A percentile compares a stretch with the other conserved stretches of the same genome.
phyloP scores from a whole-genome alignment of 495 filamentous ascomycete genomes.

The Bacidia rubella region DNA sequence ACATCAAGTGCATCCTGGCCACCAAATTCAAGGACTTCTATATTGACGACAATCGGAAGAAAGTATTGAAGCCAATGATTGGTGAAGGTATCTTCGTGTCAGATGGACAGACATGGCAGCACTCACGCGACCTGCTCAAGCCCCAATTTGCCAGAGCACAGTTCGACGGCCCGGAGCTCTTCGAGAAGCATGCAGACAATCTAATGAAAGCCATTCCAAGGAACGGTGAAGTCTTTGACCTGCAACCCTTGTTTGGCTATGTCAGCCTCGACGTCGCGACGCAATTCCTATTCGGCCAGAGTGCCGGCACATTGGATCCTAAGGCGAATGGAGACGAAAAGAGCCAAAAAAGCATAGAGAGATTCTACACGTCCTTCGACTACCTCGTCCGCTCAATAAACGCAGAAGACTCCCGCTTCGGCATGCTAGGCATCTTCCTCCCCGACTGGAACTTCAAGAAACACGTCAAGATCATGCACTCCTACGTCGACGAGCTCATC shows the following conservation, averaged over 20 bases:
- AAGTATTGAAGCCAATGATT: slow-evolving; percentile 40
- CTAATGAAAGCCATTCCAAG: slow-evolving; percentile 30
- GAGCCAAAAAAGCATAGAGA: slow-evolving; percentile 2
- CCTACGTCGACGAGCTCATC: slow-evolving; percentile 37
- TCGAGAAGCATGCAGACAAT: slow-evolving; percentile 46
- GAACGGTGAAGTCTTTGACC: slow-evolving; percentile 38
- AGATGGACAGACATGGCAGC: slow-evolving; percentile 52
- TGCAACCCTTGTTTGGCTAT: slow-evolving; percentile 52
- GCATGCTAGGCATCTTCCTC: slow-evolving; percentile 7
- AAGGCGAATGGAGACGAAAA: not conserved
- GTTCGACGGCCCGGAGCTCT: slow-evolving; percentile 43
- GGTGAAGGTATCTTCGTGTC: slow-evolving; percentile 60
- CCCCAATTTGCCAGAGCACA: slow-evolving; percentile 51
- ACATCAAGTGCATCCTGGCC: slow-evolving; percentile 48
- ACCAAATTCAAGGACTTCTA: slow-evolving; percentile 47
- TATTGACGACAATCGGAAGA: slow-evolving; percentile 35
- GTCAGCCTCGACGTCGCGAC: slow-evolving; percentile 58
- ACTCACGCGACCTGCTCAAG: slow-evolving; percentile 46
- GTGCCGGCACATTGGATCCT: slow-evolving; percentile 26
- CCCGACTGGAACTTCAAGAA: slow-evolving; percentile 10
- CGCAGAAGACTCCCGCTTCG: not conserved
- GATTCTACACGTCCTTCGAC: slow-evolving; percentile 30
- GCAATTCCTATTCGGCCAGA: slow-evolving; percentile 59
- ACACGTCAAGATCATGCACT: slow-evolving; percentile 12
- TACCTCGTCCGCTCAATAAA: slow-evolving; percentile 2